Conservation (phyloP, 345 rosid genomes). For the Linum trigynum region DNA sequence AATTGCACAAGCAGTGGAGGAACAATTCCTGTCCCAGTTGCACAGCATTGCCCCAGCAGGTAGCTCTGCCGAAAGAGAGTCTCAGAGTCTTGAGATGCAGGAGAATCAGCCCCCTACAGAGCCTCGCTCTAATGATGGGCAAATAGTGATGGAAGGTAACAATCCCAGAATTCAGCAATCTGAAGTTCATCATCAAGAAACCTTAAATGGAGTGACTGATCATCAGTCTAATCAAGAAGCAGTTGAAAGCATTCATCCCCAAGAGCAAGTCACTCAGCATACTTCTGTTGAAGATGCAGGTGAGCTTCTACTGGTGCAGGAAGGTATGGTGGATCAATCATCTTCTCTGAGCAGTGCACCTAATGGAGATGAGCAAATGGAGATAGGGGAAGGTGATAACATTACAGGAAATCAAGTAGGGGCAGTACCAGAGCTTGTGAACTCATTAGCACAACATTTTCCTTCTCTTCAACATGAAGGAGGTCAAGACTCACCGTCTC, state of each 20-base stretch:
- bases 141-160: constrained; percentile 32
- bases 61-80: constrained; percentile 49
- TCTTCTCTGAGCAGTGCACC: constrained; percentile 43
- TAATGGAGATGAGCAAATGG: constrained; percentile 57
- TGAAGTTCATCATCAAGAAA: constrained; percentile 44
- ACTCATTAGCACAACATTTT: constrained; percentile 35
- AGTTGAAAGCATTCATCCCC: constrained; percentile 28
- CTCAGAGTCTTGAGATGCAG: constrained; percentile 46
- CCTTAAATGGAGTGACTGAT: constrained; percentile 29
- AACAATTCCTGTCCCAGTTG: constrained; percentile 63
- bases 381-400: constrained; percentile 52
- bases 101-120: constrained; percentile 46
- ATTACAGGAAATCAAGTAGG: constrained; percentile 33
- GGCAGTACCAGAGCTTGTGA: constrained; percentile 30
- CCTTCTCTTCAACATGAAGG: constrained; percentile 27
- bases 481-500: constrained; percentile 28
- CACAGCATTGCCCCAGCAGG: constrained; percentile 35
- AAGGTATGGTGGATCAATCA: constrained; percentile 39
- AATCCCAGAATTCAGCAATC: constrained; percentile 35
- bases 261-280: constrained; percentile 29
- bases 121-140: constrained; percentile 36
- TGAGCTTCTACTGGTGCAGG: constrained; percentile 28
- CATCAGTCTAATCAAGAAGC: constrained; percentile 26
- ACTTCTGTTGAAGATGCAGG: constrained; percentile 22
- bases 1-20: constrained; percentile 85